These are phyloP conservation scores for Teunomyces barrocoloradensis DNA, from an alignment of 805 yeast genomes.

Conservation along the genomic window DNA sequence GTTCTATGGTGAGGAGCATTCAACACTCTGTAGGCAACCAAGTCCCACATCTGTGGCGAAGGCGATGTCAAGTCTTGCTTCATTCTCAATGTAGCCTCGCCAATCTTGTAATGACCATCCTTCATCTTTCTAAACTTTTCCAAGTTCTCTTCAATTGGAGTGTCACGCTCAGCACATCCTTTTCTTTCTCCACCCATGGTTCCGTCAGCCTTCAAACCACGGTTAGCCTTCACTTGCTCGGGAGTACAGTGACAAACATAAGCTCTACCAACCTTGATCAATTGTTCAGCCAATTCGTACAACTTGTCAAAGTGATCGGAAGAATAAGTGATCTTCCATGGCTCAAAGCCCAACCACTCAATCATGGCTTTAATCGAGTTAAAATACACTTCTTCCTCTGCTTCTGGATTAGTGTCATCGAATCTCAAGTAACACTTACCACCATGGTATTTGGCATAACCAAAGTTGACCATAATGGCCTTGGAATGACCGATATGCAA, in stretches of 20 bases:
- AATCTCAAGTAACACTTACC: conserved; percentile 91
- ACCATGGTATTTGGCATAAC: conserved; percentile 83
- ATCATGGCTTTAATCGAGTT: conserved; percentile 81
- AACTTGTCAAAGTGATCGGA: conserved; percentile 91
- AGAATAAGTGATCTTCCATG: conserved; percentile 93
- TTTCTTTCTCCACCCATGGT: conserved; percentile 89
- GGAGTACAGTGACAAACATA: conserved; percentile 93
- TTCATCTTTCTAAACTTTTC: conserved; percentile 85
- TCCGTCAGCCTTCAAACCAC: conserved; percentile 92
- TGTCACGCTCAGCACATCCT: conserved; percentile 74
- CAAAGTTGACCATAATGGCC: conserved; percentile 97
- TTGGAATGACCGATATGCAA: conserved; percentile 97
- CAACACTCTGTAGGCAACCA: conserved; percentile 93
- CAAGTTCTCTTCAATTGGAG: conserved; percentile 72
- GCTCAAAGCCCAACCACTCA: conserved; percentile 90
- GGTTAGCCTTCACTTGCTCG: conserved; percentile 83
- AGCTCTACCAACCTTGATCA: conserved; percentile 69
- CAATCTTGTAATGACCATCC: conserved; percentile 83
- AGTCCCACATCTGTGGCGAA: conserved; percentile 99
- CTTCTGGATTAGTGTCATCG: conserved; percentile 98
- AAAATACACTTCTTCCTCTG: conserved; percentile 92
- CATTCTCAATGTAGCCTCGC: conserved; percentile 95
- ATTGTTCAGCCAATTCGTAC: conserved; percentile 82
- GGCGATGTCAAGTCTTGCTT: conserved; percentile 88
- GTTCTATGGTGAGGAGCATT: conserved; percentile 94